These are phyloP conservation scores for Henckelia pumila DNA, from an alignment of 257 asterid species.

Conservation along the genomic window DNA sequence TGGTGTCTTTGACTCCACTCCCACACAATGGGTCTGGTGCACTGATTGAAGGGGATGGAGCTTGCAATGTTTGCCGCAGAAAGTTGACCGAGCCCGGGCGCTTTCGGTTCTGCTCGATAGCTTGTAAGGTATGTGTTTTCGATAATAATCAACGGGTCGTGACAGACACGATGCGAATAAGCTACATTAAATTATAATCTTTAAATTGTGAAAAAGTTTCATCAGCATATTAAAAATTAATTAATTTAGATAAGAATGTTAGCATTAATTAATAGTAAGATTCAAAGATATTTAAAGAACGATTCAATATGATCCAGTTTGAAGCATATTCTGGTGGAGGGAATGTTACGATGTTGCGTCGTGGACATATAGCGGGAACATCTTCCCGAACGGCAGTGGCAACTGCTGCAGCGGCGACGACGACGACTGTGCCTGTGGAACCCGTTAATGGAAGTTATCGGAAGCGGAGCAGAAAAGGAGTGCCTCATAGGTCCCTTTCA, in stretches of 20 bases:
- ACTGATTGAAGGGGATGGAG: constrained; percentile 37
- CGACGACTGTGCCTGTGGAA: no score
- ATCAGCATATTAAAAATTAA: no score
- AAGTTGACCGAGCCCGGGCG: constrained; percentile 37
- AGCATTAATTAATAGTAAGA: no score
- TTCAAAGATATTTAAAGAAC: no score
- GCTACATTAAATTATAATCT: no score
- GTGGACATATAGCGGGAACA: background rate
- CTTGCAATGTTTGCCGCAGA: constrained; percentile 38
- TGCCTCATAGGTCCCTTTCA: constrained; percentile 37
- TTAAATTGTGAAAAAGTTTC: no score
- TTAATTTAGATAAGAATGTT: no score
- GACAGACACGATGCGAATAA: no score
- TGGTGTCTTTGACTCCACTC: constrained; percentile 37
- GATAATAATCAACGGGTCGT: no score
- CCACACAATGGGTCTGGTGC: constrained; percentile 47
- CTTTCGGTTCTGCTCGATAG: constrained; percentile 36
- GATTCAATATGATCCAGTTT: background rate
- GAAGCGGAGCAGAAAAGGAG: constrained; percentile 35
- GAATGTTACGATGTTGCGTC: background rate
- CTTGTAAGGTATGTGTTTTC: constrained; percentile 37
- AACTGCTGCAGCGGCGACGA: constrained; percentile 1
- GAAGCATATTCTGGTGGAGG: background rate
- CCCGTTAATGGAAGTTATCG: background rate
- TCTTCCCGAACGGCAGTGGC: background rate